These are phyloP conservation scores for Lathyrus aphaca DNA, from an alignment of 306 rosid species.

Conservation along the genomic window DNA sequence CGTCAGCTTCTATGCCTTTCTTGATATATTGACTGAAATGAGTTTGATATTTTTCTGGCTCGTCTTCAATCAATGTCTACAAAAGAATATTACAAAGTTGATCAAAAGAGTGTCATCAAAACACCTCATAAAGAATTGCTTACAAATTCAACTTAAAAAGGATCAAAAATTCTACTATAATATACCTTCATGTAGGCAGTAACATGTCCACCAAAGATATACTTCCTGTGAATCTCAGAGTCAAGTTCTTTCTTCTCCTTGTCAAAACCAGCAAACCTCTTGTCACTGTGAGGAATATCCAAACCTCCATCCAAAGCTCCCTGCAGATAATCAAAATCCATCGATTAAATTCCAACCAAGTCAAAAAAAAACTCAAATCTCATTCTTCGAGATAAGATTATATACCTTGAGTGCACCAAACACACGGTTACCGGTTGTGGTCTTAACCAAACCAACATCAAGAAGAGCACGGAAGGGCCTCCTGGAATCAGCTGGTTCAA, in stretches of 20 bases:
- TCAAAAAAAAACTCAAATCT: background rate
- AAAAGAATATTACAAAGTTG: background rate
- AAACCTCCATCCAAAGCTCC: constrained; percentile 38
- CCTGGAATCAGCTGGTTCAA: background rate
- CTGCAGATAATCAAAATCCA: background rate
- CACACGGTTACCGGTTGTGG: background rate
- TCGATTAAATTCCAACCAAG: background rate
- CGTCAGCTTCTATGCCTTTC: constrained; percentile 6
- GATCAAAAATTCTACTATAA: background rate
- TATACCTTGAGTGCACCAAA: constrained; percentile 30
- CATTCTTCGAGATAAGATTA: background rate
- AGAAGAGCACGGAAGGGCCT: constrained; percentile 11
- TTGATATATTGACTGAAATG: constrained; percentile 31
- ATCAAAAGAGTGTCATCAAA: background rate
- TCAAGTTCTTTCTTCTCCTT: constrained; percentile 34
- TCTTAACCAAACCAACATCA: constrained; percentile 3
- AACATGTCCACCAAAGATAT: constrained; percentile 38
- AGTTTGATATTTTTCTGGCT: constrained; percentile 31
- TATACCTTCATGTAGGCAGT: constrained; percentile 32
- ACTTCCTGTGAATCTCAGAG: constrained; percentile 26
- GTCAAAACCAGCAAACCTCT: constrained; percentile 37
- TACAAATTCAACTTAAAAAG: background rate
- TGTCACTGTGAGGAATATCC: constrained; percentile 37
- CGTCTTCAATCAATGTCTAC: constrained; percentile 26
- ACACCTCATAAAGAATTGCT: background rate